Base-by-base conservation (phyloP, 305 asterid species). In the Fraxinus baroniana region DNA sequence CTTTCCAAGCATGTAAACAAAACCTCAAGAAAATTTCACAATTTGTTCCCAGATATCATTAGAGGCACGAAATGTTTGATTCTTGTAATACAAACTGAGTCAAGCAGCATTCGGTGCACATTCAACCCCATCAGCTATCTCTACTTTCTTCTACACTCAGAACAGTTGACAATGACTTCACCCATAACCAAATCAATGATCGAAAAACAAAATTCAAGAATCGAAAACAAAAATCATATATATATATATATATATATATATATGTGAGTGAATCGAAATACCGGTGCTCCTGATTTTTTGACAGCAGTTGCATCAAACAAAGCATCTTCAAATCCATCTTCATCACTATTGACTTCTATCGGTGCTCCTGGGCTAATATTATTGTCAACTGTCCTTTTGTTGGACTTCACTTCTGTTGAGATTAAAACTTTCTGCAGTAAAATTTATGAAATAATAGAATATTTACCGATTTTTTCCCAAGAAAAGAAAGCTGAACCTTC, bases 291-390 rank as follows among this genome's bases (percentile, higher is more conserved):
- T 73, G 85, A 32, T 32, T 68, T 33, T 83, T 88, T 68, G 4
- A 90, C 15, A 28, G 91, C 72, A 37, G 87, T 89, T 15, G 91
- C 98, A 71, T 81, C 68, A 80, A 90, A 87, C 95, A 94, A 92
- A 81, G 97, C 97, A 87, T 93, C 98, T 81, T 85, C 86, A 78
- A 88, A 87, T 75, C 94, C 99, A 22, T 90, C 94, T 57, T 90
- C 98, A 28, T 91, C 87, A 28, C 82, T 85, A 85, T 89, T 76
- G 46, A 88, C 87, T 90, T 95, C 97, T 74, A 92, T 91, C 30
- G 7, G 64, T 57, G 81, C 86, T 82, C 95, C 95, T 9, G 80
- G 79, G 75, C 76, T 84, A 60, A 86, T 89, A 75, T 15, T 79
- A 66, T 80, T 81, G 77, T 84, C 86, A 3, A 37, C 18, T 57